Evolutionary conservation across 1,284 basidiomycete genomes (phyloP).

Genomic region (Puccinia polysora): DNA sequence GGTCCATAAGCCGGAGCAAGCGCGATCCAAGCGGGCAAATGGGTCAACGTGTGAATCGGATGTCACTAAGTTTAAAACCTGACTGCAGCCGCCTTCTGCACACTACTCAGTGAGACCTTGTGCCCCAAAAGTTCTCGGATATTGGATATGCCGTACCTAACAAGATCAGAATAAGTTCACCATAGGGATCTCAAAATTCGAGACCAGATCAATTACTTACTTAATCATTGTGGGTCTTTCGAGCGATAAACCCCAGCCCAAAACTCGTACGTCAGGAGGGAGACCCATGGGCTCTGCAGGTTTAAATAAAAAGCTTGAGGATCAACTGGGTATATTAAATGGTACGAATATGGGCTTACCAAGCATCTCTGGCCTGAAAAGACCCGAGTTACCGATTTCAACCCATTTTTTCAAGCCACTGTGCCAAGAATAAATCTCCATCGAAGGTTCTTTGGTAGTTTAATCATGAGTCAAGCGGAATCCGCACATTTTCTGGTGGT

Average conservation of each 20-base stretch:
- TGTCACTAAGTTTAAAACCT: constrained; percentile 60
- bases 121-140: constrained; percentile 95
- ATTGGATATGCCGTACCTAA: constrained; percentile 74
- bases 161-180: constrained; percentile 54
- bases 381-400: constrained; percentile 83
- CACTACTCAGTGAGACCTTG: constrained; percentile 83
- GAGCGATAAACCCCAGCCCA: constrained; percentile 92
- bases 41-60: neutral
- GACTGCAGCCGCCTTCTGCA: constrained; percentile 83
- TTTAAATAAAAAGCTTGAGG: neutral
- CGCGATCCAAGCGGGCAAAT: neutral
- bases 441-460: constrained; percentile 66
- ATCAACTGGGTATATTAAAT: no score
- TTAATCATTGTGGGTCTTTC: constrained; percentile 99
- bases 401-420: constrained; percentile 93
- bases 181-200: neutral
- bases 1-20: neutral
- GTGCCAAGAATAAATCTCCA: constrained; percentile 99
- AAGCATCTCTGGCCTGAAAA: constrained; percentile 99
- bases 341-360: constrained; percentile 26
- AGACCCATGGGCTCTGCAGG: constrained; percentile 84
- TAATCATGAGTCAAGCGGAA: constrained; percentile 2
- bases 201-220: constrained; percentile 57
- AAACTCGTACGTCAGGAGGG: constrained; percentile 90
- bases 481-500: constrained; percentile 42